Evolutionary conservation across 805 yeast genomes (phyloP).

Genomic region (Yamadazyma takamatsuzukensis): DNA sequence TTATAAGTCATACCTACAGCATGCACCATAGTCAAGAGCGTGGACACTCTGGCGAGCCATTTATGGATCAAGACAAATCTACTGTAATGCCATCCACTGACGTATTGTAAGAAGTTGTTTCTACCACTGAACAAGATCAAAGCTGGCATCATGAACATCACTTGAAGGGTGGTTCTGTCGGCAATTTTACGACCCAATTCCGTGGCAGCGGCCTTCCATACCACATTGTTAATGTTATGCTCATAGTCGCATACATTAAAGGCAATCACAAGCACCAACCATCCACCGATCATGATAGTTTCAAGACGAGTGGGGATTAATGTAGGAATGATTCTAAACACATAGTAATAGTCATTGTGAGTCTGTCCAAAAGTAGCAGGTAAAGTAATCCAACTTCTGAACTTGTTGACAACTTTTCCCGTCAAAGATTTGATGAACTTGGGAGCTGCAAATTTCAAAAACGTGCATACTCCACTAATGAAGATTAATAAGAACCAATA

Average conservation of each 20-base stretch:
- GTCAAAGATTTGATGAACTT: constrained; percentile 27
- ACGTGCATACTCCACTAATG: constrained; percentile 31
- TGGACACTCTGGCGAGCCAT: constrained; percentile 56
- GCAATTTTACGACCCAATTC: constrained; percentile 43
- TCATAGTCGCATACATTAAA: constrained; percentile 23
- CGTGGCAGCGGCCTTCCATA: constrained; percentile 20
- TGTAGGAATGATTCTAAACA: constrained; percentile 15
- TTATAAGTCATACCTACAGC: constrained; percentile 52
- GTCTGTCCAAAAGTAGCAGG: constrained; percentile 21
- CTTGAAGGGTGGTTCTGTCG: constrained; percentile 52
- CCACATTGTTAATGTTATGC: constrained; percentile 22
- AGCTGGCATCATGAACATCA: constrained; percentile 53
- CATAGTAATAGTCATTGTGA: constrained; percentile 13
- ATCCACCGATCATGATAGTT: constrained; percentile 36
- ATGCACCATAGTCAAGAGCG: constrained; percentile 53
- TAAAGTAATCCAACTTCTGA: constrained; percentile 21
- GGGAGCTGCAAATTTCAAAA: constrained; percentile 20
- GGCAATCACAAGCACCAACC: constrained; percentile 30
- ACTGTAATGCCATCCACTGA: constrained; percentile 62
- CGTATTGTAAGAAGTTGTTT: constrained; percentile 60
- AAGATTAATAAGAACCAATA: constrained; percentile 29
- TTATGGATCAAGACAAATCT: constrained; percentile 64
- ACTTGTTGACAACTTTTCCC: constrained; percentile 14
- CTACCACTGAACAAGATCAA: constrained; percentile 66
- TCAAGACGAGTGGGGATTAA: constrained; percentile 55